Conservation (phyloP, 345 rosid species). For the Moringa oleifera region DNA sequence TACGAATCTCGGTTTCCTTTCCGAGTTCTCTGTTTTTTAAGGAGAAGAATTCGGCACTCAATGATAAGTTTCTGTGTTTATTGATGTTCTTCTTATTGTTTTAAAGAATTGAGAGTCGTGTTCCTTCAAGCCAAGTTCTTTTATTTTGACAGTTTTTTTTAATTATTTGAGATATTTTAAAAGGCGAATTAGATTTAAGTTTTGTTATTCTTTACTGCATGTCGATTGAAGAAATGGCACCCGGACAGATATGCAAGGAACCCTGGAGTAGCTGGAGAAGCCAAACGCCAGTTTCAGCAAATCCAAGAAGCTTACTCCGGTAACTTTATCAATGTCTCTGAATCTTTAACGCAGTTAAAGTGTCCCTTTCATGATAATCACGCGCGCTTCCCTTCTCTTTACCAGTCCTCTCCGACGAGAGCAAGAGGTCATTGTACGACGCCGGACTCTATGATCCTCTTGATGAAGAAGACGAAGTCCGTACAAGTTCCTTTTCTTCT, state of each 20-base stretch:
- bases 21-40: no score
- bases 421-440: constrained; percentile 70
- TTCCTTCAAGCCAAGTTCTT: no score
- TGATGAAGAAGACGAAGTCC: constrained; percentile 66
- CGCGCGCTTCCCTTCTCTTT: constrained; percentile 6
- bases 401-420: constrained; percentile 59
- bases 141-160: no score
- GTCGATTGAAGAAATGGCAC: constrained; percentile 70
- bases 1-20: not conserved
- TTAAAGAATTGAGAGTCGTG: no score
- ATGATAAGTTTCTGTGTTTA: not conserved
- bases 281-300: constrained; percentile 82
- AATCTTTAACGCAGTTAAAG: constrained; percentile 2
- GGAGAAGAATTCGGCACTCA: not conserved
- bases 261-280: constrained; percentile 61
- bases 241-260: constrained; percentile 66
- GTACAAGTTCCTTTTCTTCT: constrained; percentile 13
- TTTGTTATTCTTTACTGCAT: not conserved
- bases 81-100: not conserved
- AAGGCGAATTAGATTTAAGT: no score
- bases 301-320: constrained; percentile 95
- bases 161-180: not conserved
- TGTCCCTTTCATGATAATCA: not conserved
- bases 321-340: constrained; percentile 6
- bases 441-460: constrained; percentile 76